A percentile compares a stretch with the other conserved stretches of the same genome.
Evolutionary conservation across 345 rosid genomes (phyloP).

Genomic region (Camelina neglecta): DNA sequence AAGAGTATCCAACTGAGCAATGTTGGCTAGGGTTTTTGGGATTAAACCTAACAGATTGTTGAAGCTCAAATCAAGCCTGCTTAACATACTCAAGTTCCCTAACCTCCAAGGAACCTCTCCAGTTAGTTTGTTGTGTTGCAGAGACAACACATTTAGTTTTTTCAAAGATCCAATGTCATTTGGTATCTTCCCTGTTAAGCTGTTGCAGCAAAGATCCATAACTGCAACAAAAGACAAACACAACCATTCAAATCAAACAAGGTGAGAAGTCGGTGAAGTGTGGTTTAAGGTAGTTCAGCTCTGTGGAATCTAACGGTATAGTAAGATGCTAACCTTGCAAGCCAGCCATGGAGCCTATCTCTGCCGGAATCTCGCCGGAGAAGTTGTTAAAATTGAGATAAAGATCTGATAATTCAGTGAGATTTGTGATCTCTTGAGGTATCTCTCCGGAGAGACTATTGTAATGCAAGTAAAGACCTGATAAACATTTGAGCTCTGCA

Average conservation of each 20-base stretch:
- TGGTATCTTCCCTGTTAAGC: constrained; percentile 74
- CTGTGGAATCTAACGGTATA: neutral
- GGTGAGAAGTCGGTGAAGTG: neutral
- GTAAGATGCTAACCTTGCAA: constrained; percentile 72
- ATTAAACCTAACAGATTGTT: constrained; percentile 62
- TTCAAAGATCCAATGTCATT: constrained; percentile 60
- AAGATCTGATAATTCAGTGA: constrained; percentile 75
- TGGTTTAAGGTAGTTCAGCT: neutral
- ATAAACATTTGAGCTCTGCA: constrained; percentile 72
- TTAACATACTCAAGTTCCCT: constrained; percentile 62
- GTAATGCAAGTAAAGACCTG: constrained; percentile 90
- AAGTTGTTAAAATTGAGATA: constrained; percentile 83
- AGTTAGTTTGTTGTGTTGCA: constrained; percentile 71
- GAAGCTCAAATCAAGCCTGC: constrained; percentile 68
- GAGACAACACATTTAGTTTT: constrained; percentile 67
- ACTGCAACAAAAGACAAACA: constrained; percentile 47
- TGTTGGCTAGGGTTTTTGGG: constrained; percentile 54
- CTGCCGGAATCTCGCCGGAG: constrained; percentile 74
- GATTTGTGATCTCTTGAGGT: constrained; percentile 67
- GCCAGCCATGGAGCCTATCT: constrained; percentile 65
- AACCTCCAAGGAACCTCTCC: constrained; percentile 63
- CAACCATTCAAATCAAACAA: constrained; percentile 1
- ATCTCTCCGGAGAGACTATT: constrained; percentile 82
- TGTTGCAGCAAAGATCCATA: constrained; percentile 81
- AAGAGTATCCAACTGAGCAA: constrained; percentile 60